These are phyloP conservation scores for Neurospora sp. DNA, from an alignment of 495 filamentous ascomycete species.

Conservation along the genomic window DNA sequence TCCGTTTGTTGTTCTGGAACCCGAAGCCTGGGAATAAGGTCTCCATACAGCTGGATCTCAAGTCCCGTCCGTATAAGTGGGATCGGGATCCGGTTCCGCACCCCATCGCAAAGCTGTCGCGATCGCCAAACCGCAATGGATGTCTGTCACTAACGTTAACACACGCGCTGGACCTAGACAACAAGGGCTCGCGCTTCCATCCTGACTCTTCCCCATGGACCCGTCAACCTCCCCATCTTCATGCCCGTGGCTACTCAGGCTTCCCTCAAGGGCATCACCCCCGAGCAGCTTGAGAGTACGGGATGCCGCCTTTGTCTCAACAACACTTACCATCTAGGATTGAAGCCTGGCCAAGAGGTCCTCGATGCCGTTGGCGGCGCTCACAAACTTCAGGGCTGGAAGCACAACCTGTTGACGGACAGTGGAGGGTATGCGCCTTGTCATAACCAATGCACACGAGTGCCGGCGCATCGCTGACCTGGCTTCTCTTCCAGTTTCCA, in stretches of 20 bases:
- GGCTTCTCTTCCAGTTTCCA: constrained; percentile 60
- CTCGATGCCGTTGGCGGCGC: constrained; percentile 82
- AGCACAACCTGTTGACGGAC: constrained; percentile 89
- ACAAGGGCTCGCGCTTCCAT: constrained; percentile 91
- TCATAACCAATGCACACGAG: neutral
- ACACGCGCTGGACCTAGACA: constrained; percentile 44
- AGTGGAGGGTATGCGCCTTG: constrained; percentile 74
- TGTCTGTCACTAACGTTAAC: neutral
- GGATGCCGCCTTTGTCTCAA: constrained; percentile 89
- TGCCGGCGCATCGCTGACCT: neutral
- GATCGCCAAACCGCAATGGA: neutral
- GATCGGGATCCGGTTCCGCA: neutral
- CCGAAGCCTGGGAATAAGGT: neutral
- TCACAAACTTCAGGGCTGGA: constrained; percentile 90
- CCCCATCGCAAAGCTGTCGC: neutral
- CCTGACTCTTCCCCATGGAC: constrained; percentile 82
- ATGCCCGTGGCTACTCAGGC: constrained; percentile 99
- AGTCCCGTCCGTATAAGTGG: neutral
- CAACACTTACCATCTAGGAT: constrained; percentile 93
- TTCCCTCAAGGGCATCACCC: constrained; percentile 87
- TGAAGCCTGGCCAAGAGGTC: constrained; percentile 85
- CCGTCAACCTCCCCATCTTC: constrained; percentile 82
- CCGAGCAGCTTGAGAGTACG: constrained; percentile 78
- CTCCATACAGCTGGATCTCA: neutral
- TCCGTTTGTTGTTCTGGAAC: neutral